Percentiles rank a stretch among this genome's conserved stretches.
Evolutionary conservation across 768 basidiomycete genomes (phyloP).

Genomic region (Panellus pusillus): DNA sequence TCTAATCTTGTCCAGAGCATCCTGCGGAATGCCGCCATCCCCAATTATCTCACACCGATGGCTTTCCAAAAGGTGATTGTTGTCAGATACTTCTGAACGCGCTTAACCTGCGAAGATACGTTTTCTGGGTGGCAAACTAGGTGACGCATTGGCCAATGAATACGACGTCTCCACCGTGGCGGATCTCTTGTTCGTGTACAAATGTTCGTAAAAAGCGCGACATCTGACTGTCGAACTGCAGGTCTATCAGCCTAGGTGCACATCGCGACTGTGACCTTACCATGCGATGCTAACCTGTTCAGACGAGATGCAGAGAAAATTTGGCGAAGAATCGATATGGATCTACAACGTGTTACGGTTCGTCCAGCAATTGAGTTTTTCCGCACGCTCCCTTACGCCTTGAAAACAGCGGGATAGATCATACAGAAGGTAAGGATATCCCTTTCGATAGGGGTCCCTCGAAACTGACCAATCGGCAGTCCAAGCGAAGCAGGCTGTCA

Average conservation of each 20-base stretch:
- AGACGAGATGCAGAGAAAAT: slow-evolving; percentile 81
- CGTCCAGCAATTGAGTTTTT: slow-evolving; percentile 19
- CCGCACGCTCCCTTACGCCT: slow-evolving; percentile 1
- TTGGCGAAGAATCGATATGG: slow-evolving; percentile 86
- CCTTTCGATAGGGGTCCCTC: background rate
- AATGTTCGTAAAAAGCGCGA: background rate
- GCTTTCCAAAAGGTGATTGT: slow-evolving; percentile 77
- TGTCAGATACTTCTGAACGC: background rate
- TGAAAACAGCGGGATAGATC: slow-evolving; percentile 14
- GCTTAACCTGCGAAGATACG: slow-evolving; percentile 64
- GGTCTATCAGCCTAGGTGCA: slow-evolving; percentile 59
- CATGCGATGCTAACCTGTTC: slow-evolving; percentile 11
- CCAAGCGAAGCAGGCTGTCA: slow-evolving; percentile 75
- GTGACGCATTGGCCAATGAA: slow-evolving; percentile 80
- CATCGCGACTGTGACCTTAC: background rate
- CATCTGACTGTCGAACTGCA: slow-evolving; percentile 1
- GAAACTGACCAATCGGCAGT: slow-evolving; percentile 46
- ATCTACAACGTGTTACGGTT: slow-evolving; percentile 89
- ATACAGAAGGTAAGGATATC: slow-evolving; percentile 7
- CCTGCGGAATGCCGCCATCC: slow-evolving; percentile 78
- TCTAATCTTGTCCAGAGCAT: slow-evolving; percentile 57
- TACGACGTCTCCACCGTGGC: slow-evolving; percentile 89
- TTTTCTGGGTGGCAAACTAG: slow-evolving; percentile 93
- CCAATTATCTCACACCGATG: slow-evolving; percentile 80
- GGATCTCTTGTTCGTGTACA: slow-evolving; percentile 67